A percentile compares a stretch with the other conserved stretches of the same genome.
Evolutionary conservation across 2,329 filamentous ascomycete species (phyloP).

Genomic region (Calonectria hongkongensis): DNA sequence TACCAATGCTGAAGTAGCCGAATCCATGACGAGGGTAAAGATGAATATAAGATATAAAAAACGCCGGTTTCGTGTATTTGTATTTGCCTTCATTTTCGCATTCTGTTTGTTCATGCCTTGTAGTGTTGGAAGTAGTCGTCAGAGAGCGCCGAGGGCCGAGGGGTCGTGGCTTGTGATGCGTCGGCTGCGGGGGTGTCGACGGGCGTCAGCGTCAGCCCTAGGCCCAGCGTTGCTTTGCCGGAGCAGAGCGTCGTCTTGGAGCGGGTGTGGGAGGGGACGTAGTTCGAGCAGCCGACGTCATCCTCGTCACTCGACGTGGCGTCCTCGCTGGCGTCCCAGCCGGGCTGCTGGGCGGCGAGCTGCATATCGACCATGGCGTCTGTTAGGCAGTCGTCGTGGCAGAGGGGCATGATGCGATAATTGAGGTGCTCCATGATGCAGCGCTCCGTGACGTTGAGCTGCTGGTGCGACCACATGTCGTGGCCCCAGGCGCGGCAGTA

Average conservation of each 20-base stretch:
- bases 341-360: conserved; percentile 67
- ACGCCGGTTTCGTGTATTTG: conserved; percentile 44
- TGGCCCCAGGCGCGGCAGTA: conserved; percentile 74
- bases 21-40: background rate
- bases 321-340: conserved; percentile 53
- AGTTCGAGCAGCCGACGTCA: conserved; percentile 50
- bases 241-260: conserved; percentile 58
- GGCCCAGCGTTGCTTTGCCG: conserved; percentile 48
- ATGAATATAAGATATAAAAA: conserved; percentile 32
- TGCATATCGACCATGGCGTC: conserved; percentile 79
- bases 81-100: conserved; percentile 25
- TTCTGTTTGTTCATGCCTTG: conserved; percentile 41
- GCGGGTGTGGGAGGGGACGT: conserved; percentile 58
- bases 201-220: conserved; percentile 54
- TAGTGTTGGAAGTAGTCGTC: conserved; percentile 53
- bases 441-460: conserved; percentile 79
- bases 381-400: conserved; percentile 72
- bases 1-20: conserved; percentile 20
- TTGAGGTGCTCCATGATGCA: conserved; percentile 78
- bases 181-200: conserved; percentile 51
- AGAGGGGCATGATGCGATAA: conserved; percentile 78
- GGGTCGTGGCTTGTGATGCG: conserved; percentile 42
- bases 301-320: conserved; percentile 56
- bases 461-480: conserved; percentile 74
- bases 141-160: conserved; percentile 46